These are phyloP conservation scores for Prunus mume DNA, from an alignment of 306 rosid species.

Conservation along the genomic window DNA sequence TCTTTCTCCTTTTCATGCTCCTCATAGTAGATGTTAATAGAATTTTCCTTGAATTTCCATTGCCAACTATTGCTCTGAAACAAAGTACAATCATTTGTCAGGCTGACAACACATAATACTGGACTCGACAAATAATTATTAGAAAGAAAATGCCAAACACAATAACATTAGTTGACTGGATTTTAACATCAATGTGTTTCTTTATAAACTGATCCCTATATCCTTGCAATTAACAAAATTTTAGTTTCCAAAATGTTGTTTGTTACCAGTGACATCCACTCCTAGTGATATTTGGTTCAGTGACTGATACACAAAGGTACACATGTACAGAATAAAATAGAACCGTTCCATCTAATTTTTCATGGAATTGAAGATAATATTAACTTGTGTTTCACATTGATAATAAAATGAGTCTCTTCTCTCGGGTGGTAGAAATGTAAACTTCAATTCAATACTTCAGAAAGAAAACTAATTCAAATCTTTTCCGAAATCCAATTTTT, in stretches of 20 bases:
- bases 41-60: constrained; percentile 78
- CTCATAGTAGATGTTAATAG: constrained; percentile 76
- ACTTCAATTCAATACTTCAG: background rate
- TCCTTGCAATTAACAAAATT: background rate
- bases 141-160: background rate
- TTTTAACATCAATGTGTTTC: background rate
- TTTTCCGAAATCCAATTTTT: background rate
- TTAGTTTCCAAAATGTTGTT: background rate
- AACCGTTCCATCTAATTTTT: background rate
- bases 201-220: background rate
- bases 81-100: constrained; percentile 13
- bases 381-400: background rate
- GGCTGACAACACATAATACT: background rate
- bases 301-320: background rate
- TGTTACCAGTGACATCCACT: background rate
- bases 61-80: constrained; percentile 78
- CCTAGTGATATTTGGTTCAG: background rate
- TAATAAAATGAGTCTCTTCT: background rate
- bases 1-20: constrained; percentile 60
- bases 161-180: background rate
- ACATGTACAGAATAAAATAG: background rate
- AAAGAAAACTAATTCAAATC: background rate
- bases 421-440: background rate
- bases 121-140: background rate
- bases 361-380: background rate